A percentile compares a stretch with the other conserved stretches of the same genome.
Evolutionary conservation across 805 yeast species (phyloP).

Genomic region (Blastobotrys mokoenaii): DNA sequence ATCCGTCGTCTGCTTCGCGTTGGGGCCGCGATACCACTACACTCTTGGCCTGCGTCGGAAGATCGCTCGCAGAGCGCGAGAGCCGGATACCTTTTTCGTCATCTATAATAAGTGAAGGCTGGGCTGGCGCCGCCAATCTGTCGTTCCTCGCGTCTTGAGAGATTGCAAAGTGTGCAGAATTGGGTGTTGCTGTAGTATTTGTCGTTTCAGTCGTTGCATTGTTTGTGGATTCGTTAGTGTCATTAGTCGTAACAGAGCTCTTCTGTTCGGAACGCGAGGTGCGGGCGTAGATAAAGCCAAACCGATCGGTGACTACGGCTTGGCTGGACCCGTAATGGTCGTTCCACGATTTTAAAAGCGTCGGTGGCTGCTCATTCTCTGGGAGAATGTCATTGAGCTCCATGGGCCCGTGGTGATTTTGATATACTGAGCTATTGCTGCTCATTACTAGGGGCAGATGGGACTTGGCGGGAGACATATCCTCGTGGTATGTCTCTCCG

Average conservation of each 20-base stretch:
- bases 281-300: conserved; percentile 39
- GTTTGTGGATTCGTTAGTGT: not conserved
- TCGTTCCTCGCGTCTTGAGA: not conserved
- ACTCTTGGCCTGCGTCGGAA: not conserved
- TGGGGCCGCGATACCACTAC: not conserved
- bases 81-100: not conserved
- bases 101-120: not conserved
- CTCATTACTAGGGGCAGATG: too few species aligned
- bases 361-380: conserved; percentile 27
- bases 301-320: conserved; percentile 34
- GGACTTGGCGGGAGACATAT: too few species aligned
- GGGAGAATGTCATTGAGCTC: conserved; percentile 35
- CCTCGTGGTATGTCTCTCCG: too few species aligned
- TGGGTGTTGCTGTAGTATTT: too few species aligned
- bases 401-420: conserved; percentile 31
- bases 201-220: not conserved
- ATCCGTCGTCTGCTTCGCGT: not conserved
- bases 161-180: not conserved
- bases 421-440: not conserved
- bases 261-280: not conserved
- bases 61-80: not conserved
- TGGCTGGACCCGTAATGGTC: conserved; percentile 19
- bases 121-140: not conserved
- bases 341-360: conserved; percentile 22
- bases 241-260: not conserved